These are phyloP conservation scores for Macadamia integrifolia DNA, from an alignment of 164 flowering plant species.

Conservation along the genomic window DNA sequence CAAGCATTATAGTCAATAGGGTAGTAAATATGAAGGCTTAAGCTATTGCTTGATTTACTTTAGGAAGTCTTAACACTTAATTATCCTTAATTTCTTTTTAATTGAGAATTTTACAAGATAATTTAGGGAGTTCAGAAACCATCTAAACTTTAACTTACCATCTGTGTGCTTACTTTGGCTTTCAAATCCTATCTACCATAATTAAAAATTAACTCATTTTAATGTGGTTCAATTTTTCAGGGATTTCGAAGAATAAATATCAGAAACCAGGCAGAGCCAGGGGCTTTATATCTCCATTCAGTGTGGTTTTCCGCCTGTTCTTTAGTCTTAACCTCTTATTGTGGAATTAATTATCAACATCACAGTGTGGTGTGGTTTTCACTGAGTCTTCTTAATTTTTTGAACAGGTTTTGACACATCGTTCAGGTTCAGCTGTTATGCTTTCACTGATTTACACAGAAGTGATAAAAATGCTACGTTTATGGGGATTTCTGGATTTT, in stretches of 20 bases:
- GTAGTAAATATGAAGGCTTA: too few relatives aligned
- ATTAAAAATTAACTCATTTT: not conserved
- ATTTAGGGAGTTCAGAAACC: too few relatives aligned
- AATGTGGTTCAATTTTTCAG: conserved; percentile 26
- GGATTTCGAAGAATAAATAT: conserved; percentile 50
- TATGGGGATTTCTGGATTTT: conserved; percentile 63
- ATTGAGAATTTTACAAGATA: too few relatives aligned
- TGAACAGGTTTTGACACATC: conserved; percentile 76
- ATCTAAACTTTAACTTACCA: not conserved
- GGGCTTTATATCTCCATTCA: conserved; percentile 74
- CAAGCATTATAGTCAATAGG: too few relatives aligned
- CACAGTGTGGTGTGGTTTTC: not conserved
- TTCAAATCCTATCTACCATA: not conserved
- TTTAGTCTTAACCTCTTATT: not conserved
- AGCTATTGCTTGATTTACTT: too few relatives aligned
- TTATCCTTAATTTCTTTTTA: too few relatives aligned
- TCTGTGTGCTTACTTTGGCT: not conserved
- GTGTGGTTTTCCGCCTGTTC: conserved; percentile 26
- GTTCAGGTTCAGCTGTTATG: conserved; percentile 72
- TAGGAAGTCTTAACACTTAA: too few relatives aligned
- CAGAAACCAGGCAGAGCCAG: conserved; percentile 32
- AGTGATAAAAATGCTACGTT: conserved; percentile 66
- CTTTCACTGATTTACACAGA: conserved; percentile 76
- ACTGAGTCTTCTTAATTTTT: not conserved
- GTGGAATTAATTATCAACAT: too few relatives aligned